phyloP scores from a whole-genome alignment of 768 basidiomycete species.

The Harrya chromipes region DNA sequence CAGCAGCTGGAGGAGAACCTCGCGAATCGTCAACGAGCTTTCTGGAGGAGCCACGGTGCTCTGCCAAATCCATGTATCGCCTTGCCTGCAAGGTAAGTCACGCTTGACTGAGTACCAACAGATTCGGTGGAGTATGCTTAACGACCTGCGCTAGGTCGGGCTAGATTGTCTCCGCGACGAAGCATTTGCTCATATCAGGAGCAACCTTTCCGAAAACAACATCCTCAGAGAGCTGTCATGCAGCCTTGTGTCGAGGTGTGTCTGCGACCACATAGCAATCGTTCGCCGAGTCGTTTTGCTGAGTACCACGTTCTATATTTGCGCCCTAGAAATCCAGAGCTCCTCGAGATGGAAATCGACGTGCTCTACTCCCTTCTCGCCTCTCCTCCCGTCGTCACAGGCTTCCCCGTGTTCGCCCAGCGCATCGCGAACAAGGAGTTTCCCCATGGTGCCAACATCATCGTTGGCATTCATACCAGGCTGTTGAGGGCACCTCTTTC shows the following conservation, averaged over 20 bases:
- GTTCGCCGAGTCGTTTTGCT: background rate
- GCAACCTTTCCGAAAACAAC: conserved; percentile 21
- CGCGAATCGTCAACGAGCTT: background rate
- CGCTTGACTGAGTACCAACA: background rate
- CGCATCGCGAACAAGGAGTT: conserved; percentile 17
- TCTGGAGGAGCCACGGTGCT: conserved; percentile 25
- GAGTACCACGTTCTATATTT: background rate
- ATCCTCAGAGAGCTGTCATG: conserved; percentile 23
- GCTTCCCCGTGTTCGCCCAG: conserved; percentile 9
- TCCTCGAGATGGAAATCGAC: conserved; percentile 26
- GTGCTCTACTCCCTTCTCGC: conserved; percentile 15
- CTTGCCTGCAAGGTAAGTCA: conserved; percentile 36
- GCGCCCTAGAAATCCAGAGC: conserved; percentile 8
- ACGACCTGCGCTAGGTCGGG: conserved; percentile 13
- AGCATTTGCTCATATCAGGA: conserved; percentile 18
- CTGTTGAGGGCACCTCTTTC: conserved; percentile 6
- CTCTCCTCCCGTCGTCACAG: conserved; percentile 11
- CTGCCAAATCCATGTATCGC: conserved; percentile 45
- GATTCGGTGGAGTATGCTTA: background rate
- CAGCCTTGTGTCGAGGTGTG: conserved; percentile 19
- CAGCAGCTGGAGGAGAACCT: background rate
- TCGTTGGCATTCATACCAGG: conserved; percentile 20
- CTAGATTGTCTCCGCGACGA: conserved; percentile 13
- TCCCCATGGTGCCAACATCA: conserved; percentile 21
- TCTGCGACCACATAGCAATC: background rate